Percentiles rank a stretch among this genome's conserved stretches.
phyloP scores from a whole-genome alignment of 371 early-diverging fungal species.

The Apophysomyces variabilis region DNA sequence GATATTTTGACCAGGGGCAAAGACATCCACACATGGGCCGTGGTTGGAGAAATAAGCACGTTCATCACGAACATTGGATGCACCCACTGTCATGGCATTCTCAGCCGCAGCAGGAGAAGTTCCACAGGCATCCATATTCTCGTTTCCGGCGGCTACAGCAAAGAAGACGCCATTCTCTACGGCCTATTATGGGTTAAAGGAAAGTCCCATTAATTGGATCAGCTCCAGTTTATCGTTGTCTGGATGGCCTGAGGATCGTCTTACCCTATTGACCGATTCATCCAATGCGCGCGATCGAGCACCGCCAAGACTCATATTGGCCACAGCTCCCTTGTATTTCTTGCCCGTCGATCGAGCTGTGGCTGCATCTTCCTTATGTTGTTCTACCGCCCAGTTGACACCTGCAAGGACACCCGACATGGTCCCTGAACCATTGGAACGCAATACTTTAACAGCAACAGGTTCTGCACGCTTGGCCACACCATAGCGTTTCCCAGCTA shows the following conservation, averaged over 20 bases:
- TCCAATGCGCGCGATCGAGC: constrained; percentile 87
- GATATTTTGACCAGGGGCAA: constrained; percentile 96
- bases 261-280: constrained; percentile 49
- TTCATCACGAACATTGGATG: constrained; percentile 81
- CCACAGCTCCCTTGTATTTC: constrained; percentile 48
- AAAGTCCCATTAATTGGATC: constrained; percentile 44
- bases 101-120: constrained; percentile 96
- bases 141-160: constrained; percentile 98
- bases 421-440: constrained; percentile 83
- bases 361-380: constrained; percentile 39
- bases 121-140: constrained; percentile 93
- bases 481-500: constrained; percentile 88
- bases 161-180: constrained; percentile 86
- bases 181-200: constrained; percentile 65
- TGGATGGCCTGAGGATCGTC: constrained; percentile 46
- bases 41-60: constrained; percentile 94
- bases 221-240: background rate
- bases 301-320: constrained; percentile 95
- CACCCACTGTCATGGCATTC: constrained; percentile 96
- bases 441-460: constrained; percentile 94
- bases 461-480: constrained; percentile 91
- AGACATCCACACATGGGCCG: constrained; percentile 94
- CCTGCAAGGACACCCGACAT: constrained; percentile 81
- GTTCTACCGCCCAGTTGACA: constrained; percentile 70
- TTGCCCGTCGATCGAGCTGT: constrained; percentile 40